Conservation (phyloP, 352 stramenopile species). For the Discostella stelligera region DNA sequence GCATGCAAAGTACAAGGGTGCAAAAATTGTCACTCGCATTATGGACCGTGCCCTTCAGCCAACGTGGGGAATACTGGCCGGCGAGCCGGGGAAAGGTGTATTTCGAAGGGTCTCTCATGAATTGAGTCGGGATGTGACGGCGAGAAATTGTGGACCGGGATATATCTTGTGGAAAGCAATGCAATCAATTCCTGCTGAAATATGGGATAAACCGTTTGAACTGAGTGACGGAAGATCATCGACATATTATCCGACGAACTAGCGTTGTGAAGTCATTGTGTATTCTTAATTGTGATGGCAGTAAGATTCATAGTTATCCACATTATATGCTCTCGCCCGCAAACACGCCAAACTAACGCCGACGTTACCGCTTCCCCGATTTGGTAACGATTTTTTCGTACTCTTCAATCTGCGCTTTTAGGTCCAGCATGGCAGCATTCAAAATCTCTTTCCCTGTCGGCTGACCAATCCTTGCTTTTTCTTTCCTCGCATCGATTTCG, state of each 20-base stretch:
- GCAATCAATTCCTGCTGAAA: constrained; percentile 33
- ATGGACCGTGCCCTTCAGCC: constrained; percentile 64
- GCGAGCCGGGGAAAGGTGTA: constrained; percentile 26
- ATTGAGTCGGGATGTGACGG: constrained; percentile 46
- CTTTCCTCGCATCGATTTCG: constrained; percentile 51
- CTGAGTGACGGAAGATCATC: constrained; percentile 20
- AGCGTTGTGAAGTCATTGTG: not conserved
- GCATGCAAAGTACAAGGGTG: constrained; percentile 31
- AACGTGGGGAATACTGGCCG: constrained; percentile 64
- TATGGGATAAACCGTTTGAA: constrained; percentile 52
- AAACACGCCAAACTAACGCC: not conserved
- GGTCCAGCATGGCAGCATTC: constrained; percentile 42
- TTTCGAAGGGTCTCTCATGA: constrained; percentile 57
- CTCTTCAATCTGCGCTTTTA: constrained; percentile 53
- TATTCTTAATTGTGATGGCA: not conserved
- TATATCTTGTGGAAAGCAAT: constrained; percentile 68
- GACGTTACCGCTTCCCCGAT: not conserved
- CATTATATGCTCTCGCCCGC: not conserved
- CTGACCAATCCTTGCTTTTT: constrained; percentile 21
- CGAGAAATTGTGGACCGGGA: constrained; percentile 66
- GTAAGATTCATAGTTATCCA: constrained; percentile 5
- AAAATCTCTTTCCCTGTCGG: constrained; percentile 37
- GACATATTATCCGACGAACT: constrained; percentile 47
- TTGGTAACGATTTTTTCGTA: constrained; percentile 41
- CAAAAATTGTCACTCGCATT: constrained; percentile 67